phyloP scores from a whole-genome alignment of 345 rosid species.

The Lepidium africanum region DNA sequence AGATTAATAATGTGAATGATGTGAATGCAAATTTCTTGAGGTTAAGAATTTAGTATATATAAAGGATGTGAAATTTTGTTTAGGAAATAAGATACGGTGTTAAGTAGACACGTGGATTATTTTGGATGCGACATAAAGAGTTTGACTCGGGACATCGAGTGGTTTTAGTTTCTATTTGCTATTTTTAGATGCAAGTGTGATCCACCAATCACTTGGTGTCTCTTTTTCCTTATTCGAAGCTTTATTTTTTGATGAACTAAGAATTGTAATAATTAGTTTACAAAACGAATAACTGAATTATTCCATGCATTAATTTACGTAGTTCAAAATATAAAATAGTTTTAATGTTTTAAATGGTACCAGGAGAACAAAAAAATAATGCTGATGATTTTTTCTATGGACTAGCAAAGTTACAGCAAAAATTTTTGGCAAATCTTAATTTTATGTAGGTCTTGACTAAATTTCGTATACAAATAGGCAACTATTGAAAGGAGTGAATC shows the following conservation, averaged over 20 bases:
- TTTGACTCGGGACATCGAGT: conserved; percentile 20
- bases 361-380: too few relatives aligned
- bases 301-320: background rate
- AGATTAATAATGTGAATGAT: background rate
- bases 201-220: background rate
- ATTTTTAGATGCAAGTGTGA: background rate
- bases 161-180: conserved; percentile 15
- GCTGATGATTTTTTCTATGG: too few relatives aligned
- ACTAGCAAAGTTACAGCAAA: too few relatives aligned
- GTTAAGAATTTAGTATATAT: background rate
- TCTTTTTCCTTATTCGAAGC: background rate
- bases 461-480: too few relatives aligned
- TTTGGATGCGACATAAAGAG: conserved; percentile 7
- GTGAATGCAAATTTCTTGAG: background rate
- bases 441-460: too few relatives aligned
- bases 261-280: background rate
- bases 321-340: too few relatives aligned
- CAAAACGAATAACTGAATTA: background rate
- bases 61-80: background rate
- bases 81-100: background rate
- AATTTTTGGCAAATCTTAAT: too few relatives aligned
- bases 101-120: conserved; percentile 12
- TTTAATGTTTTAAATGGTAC: too few relatives aligned
- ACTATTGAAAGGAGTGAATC: too few relatives aligned
- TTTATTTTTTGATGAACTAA: background rate